A percentile compares a stretch with the other conserved stretches of the same genome.
Conservation (phyloP, 192 early-diverging fungal species). For the Mycoemilia scoparia region DNA sequence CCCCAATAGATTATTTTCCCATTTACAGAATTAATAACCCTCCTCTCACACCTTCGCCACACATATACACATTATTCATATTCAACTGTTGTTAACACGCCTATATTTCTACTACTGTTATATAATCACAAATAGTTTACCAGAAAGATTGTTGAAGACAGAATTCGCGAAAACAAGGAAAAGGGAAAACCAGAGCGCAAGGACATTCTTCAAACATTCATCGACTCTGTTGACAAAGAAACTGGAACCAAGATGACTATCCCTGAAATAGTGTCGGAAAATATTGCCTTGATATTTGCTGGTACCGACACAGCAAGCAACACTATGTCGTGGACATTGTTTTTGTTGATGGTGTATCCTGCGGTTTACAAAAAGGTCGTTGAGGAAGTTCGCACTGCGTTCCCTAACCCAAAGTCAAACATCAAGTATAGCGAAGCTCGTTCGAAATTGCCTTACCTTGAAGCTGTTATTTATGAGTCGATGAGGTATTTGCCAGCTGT, state of each 20-base stretch:
- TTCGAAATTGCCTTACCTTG: constrained; percentile 2
- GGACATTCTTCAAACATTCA: constrained; percentile 1
- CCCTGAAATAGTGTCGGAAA: neutral
- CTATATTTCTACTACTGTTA: too few species aligned
- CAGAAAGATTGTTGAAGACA: too few species aligned
- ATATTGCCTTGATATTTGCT: constrained; percentile 3
- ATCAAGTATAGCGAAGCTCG: constrained; percentile 3
- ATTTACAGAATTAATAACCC: too few species aligned
- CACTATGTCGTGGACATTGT: constrained; percentile 2
- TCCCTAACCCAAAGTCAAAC: neutral
- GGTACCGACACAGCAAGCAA: constrained; percentile 7
- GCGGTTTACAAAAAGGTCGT: neutral
- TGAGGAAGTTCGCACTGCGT: constrained; percentile 2
- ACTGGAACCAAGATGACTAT: constrained; percentile 1
- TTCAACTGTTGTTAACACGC: too few species aligned
- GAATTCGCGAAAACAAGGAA: too few species aligned
- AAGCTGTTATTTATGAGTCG: constrained; percentile 5
- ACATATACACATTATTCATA: too few species aligned
- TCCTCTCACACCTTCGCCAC: too few species aligned
- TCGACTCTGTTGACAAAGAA: neutral
- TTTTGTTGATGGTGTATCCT: constrained; percentile 3
- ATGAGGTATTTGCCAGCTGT: constrained; percentile 1
- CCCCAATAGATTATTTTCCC: too few species aligned
- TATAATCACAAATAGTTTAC: too few species aligned
- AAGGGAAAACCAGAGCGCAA: too few species aligned